Conservation (phyloP, 306 rosid species). For the Begonia loranthoides region DNA sequence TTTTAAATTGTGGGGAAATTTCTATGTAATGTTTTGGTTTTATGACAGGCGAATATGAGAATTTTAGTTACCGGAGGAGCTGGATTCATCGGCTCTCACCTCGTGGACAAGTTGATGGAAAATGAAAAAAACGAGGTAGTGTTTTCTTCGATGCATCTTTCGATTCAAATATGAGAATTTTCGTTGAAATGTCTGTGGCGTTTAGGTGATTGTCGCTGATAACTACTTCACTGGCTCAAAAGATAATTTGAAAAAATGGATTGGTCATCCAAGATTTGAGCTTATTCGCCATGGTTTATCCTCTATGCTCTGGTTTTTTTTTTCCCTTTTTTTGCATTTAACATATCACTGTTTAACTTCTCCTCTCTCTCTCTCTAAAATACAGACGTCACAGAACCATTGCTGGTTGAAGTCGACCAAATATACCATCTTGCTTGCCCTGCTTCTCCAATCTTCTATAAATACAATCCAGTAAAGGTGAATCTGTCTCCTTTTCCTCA, state of each 20-base stretch:
- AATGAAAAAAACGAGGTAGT: slow-evolving; percentile 89
- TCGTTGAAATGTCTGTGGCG: not conserved
- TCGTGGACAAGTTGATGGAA: slow-evolving; percentile 91
- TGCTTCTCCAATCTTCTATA: slow-evolving; percentile 92
- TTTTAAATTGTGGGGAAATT: too few relatives aligned
- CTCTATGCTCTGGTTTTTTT: slow-evolving; percentile 1
- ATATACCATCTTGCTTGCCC: slow-evolving; percentile 98
- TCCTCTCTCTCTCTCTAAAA: slow-evolving; percentile 4
- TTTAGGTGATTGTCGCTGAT: slow-evolving; percentile 72
- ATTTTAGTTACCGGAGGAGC: slow-evolving; percentile 96
- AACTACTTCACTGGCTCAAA: slow-evolving; percentile 93
- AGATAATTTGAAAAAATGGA: slow-evolving; percentile 85
- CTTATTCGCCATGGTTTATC: slow-evolving; percentile 88
- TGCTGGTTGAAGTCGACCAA: slow-evolving; percentile 87
- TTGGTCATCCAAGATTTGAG: slow-evolving; percentile 95
- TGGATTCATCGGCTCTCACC: slow-evolving; percentile 97
- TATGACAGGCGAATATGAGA: slow-evolving; percentile 76
- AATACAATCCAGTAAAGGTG: slow-evolving; percentile 96
- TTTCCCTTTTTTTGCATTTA: not conserved
- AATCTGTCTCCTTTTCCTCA: not conserved
- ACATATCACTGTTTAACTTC: not conserved
- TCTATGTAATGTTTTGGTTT: not conserved
- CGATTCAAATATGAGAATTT: not conserved
- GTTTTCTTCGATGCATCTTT: not conserved
- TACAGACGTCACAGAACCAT: slow-evolving; percentile 78